Evolutionary conservation across 164 flowering plant species (phyloP).

Genomic region (Amborella trichopoda): DNA sequence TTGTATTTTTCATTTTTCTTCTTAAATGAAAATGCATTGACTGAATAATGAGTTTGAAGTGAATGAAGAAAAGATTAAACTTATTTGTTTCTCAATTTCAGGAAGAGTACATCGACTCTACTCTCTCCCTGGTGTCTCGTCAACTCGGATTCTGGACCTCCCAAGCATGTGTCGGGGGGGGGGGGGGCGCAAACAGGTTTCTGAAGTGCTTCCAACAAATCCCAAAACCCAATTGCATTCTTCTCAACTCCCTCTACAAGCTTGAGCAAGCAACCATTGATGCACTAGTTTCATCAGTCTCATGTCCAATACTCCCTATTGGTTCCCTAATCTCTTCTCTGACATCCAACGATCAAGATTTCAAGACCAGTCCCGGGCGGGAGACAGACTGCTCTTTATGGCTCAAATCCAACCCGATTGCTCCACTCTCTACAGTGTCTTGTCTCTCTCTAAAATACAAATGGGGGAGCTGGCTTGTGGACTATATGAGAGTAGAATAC

Average conservation of each 20-base stretch:
- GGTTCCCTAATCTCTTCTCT: slow-evolving; percentile 46
- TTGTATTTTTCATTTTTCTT: too few relatives aligned
- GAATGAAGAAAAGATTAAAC: too few relatives aligned
- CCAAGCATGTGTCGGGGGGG: slow-evolving; percentile 10
- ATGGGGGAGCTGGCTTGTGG: slow-evolving; percentile 27
- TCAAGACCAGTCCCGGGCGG: too few relatives aligned
- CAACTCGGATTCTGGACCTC: slow-evolving; percentile 27
- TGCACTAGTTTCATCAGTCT: slow-evolving; percentile 14
- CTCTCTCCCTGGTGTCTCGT: slow-evolving; percentile 37
- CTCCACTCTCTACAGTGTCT: slow-evolving; percentile 34
- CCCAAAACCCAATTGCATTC: slow-evolving; percentile 31
- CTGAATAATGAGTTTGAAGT: too few relatives aligned
- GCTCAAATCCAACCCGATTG: slow-evolving; percentile 31
- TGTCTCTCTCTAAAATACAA: slow-evolving; percentile 17
- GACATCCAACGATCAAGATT: too few relatives aligned
- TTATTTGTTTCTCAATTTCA: too few relatives aligned
- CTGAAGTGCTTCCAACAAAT: slow-evolving; percentile 6
- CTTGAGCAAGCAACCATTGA: slow-evolving; percentile 29
- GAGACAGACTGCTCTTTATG: slow-evolving; percentile 17
- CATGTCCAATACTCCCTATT: slow-evolving; percentile 25
- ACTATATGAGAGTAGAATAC: slow-evolving; percentile 20
- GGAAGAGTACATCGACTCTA: slow-evolving; percentile 23
- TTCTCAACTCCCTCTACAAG: slow-evolving; percentile 30
- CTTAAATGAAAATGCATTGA: too few relatives aligned
- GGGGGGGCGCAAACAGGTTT: not conserved